Base-by-base conservation (phyloP, 2,329 filamentous ascomycete genomes). In the Lecanicillium sp. region DNA sequence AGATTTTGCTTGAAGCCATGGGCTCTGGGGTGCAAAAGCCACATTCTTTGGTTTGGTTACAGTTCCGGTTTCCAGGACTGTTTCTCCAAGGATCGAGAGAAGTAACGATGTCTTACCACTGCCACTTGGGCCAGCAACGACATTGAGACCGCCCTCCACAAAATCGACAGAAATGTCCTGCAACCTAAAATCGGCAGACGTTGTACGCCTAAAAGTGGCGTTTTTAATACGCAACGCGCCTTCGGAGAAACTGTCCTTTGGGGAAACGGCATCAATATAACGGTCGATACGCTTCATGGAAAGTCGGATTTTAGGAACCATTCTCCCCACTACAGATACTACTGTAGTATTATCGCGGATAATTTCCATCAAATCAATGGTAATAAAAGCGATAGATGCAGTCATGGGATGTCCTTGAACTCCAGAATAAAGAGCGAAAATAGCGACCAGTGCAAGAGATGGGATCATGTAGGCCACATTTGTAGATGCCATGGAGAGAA, bases 91-190 rank as follows among this genome's bases (percentile, higher is more conserved):
- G 13, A 72, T 62, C 3, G 65, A 60, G 36, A 65, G 51, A 11
- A 72, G 56, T 4, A 73, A 49, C 1, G 66, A 69, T 3, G 68
- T 69, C 49, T 73, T 73, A 7, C 69, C 69, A 39, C 63, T 62
- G 5, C 69, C 69, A 17, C 66, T 71, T 3, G 60, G 57, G 1
- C 69, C 69, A 4, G 60, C 63, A 1, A 72, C 52, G 1, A 70
- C 64, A 41, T 69, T 72, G 15, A 73, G 47, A 1, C 65, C 66
- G 10, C 62, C 63, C 14, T 66, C 56, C 8, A 65, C 61, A 40
- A 72, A 71, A 33, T 64, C 55, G 17, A 72, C 49, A 4, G 59
- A 59, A n/a, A 69, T 52, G 18, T 66, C 52, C 17, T 57, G 55
- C 9, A 72, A 14, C 8, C 25, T 22, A 20, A 34, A 34, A 7